Evolutionary conservation across 2,329 filamentous ascomycete species (phyloP).

Genomic region (Colletotrichum nymphaeae): DNA sequence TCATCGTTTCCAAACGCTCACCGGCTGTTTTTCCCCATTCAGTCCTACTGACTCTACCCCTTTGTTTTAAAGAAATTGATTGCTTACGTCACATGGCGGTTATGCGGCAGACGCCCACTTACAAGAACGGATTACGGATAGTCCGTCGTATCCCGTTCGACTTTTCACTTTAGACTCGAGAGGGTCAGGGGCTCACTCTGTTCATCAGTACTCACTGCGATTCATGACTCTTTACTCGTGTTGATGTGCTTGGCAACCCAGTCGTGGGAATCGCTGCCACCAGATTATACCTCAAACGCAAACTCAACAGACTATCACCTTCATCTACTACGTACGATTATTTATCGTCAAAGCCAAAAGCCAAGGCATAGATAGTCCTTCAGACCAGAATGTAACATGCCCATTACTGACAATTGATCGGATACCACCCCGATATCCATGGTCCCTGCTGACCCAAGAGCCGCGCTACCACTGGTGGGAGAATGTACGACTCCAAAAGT

Average conservation of each 20-base stretch:
- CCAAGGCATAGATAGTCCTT: background rate
- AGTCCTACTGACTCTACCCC: background rate
- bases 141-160: background rate
- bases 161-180: background rate
- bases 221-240: background rate
- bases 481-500: background rate
- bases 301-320: background rate
- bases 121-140: background rate
- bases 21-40: background rate
- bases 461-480: conserved; percentile 17
- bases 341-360: too few species aligned
- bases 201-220: background rate
- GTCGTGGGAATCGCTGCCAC: background rate
- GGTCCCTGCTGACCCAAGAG: background rate
- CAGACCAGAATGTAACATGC: background rate
- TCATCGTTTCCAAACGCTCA: background rate
- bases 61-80: conserved; percentile 8
- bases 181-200: background rate
- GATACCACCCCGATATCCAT: background rate
- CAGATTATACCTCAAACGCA: background rate
- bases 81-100: conserved; percentile 3
- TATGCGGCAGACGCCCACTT: background rate
- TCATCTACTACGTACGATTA: background rate
- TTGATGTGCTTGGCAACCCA: background rate
- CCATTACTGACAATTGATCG: background rate